Conservation (phyloP, 495 filamentous ascomycete genomes). For the Penicillium simplicissimum region DNA sequence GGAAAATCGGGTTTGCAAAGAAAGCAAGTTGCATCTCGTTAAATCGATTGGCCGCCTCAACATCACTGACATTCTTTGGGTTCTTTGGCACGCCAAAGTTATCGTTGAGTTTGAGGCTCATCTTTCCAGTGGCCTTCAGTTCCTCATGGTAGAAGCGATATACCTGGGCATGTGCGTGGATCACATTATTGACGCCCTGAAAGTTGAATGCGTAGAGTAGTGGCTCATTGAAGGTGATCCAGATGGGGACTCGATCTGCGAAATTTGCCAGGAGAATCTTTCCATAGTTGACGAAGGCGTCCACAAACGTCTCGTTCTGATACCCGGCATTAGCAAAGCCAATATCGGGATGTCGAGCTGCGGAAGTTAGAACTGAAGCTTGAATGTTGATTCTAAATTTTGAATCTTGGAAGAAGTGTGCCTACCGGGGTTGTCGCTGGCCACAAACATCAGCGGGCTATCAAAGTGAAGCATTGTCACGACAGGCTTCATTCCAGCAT, state of each 20-base stretch:
- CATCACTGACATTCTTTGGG: constrained; percentile 34
- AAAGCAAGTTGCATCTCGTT: constrained; percentile 43
- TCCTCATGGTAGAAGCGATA: constrained; percentile 46
- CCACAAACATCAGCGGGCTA: constrained; percentile 34
- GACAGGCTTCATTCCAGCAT: constrained; percentile 43
- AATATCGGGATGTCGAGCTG: constrained; percentile 27
- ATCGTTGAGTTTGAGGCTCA: constrained; percentile 44
- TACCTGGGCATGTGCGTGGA: constrained; percentile 41
- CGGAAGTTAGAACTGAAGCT: background rate
- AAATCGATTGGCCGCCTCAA: constrained; percentile 39
- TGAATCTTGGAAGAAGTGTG: background rate
- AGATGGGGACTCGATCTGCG: constrained; percentile 45
- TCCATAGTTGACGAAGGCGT: constrained; percentile 41
- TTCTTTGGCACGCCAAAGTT: constrained; percentile 44
- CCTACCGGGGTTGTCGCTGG: constrained; percentile 26
- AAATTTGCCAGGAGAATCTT: constrained; percentile 44
- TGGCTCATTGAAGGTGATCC: constrained; percentile 51
- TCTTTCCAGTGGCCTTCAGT: constrained; percentile 38
- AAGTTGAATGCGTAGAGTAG: constrained; percentile 34
- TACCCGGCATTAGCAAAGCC: constrained; percentile 38
- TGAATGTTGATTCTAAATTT: too few relatives aligned
- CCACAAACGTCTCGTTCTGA: constrained; percentile 36
- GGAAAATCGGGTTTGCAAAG: constrained; percentile 43
- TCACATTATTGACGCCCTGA: constrained; percentile 32
- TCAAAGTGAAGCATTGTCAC: constrained; percentile 49